Base-by-base conservation (phyloP, 306 rosid genomes). In the Gastrolobium villosum region DNA sequence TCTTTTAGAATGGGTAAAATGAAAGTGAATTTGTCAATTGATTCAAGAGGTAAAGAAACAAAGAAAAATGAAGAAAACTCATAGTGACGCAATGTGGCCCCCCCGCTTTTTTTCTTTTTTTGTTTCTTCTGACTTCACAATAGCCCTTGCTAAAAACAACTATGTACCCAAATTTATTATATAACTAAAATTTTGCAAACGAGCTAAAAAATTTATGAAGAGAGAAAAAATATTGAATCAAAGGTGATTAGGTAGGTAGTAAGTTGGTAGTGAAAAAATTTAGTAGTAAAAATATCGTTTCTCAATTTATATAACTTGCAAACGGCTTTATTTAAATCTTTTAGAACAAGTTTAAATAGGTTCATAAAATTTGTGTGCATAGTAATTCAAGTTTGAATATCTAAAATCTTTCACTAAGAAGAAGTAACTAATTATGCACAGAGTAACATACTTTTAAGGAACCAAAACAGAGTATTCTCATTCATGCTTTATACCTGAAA, bases 1-100 rank as follows among this genome's bases (percentile, higher is more conserved):
- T 70, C 48, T 61, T 37, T 28, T 30, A 62, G 65, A 79, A 70
- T 20, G 31, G 77, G 72, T 70, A 79, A 52, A 70, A 79, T 3
- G 40, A 49, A 79, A 70, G 36, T 63, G 77, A 39, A 79, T 60
- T 69, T 50, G 57, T 61, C 10, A 70, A 35, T 49, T 61, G 56
- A 46, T 39, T 79, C 48, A 70, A 79, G 37, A 70, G 77, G 55
- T 59, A 60, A 55, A 20, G 26, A 20, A 65, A 36, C 39, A 1
- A 26, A 28, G 10, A 56, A 37, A 67, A 55, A 65, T 43, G 30
- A 68, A 70, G 35, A 39, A 53, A 54, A 70, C 20, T 9, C 31
- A 54, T 15, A 10, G 10, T 66, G 75, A 77, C 39, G 66, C 26
- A 55, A 32, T 20, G 3, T 10, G 64, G 39, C 50, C 26, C 36